Percentiles rank a stretch among this genome's conserved stretches.
Conservation (phyloP, 768 basidiomycete genomes). For the Lanmaoa rubissima region DNA sequence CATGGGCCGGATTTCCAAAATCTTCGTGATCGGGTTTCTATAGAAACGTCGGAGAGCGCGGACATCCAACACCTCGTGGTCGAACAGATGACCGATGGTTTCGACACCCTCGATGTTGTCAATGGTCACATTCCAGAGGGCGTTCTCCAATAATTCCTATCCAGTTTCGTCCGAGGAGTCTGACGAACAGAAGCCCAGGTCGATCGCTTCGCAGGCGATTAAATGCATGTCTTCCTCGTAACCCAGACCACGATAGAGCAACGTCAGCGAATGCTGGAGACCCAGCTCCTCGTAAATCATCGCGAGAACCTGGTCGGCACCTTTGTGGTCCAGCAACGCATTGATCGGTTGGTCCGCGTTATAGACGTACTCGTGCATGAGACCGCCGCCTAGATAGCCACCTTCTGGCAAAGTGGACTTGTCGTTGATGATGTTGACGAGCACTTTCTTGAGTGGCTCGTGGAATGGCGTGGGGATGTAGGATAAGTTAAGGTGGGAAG, state of each 20-base stretch:
- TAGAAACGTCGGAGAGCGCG: neutral
- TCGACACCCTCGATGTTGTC: neutral
- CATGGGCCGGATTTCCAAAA: neutral
- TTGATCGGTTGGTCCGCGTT: no score
- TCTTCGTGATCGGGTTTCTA: neutral
- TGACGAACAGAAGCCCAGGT: no score
- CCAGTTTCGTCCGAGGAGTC: no score
- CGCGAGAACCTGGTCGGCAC: neutral
- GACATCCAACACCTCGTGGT: neutral
- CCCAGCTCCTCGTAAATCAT: neutral
- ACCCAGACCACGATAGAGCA: neutral
- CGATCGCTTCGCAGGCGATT: neutral
- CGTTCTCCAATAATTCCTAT: neutral
- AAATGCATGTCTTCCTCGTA: neutral
- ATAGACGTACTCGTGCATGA: constrained; percentile 32
- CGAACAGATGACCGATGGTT: neutral
- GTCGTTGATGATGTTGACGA: constrained; percentile 21
- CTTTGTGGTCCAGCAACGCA: neutral
- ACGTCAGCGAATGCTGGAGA: neutral
- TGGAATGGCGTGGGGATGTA: neutral
- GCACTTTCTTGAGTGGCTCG: neutral
- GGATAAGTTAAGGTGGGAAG: neutral
- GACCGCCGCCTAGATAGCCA: constrained; percentile 35
- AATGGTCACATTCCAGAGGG: neutral
- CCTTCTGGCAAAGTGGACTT: constrained; percentile 30